Evolutionary conservation across 2,329 filamentous ascomycete genomes (phyloP).

Genomic region (Fonsecaea pedrosoi): DNA sequence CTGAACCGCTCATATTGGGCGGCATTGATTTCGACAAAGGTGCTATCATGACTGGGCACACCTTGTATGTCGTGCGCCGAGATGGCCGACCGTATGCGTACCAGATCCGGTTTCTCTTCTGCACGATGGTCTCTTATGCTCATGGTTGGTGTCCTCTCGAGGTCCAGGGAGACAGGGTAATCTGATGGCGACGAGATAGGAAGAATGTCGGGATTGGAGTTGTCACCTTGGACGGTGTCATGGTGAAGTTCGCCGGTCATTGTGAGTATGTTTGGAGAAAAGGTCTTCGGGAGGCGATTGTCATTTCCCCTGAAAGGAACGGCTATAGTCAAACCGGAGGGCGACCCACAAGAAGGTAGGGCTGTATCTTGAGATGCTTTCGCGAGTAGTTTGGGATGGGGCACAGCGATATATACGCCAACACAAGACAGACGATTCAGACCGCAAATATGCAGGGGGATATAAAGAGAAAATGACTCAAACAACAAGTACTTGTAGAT

Average conservation of each 20-base stretch:
- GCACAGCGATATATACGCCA: slow-evolving; percentile 1
- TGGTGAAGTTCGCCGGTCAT: slow-evolving; percentile 38
- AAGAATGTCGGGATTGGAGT: slow-evolving; percentile 8
- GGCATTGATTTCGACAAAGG: slow-evolving; percentile 50
- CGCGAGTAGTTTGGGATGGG: neutral
- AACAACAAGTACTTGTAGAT: slow-evolving; percentile 2
- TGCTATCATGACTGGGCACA: slow-evolving; percentile 33
- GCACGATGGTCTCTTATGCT: slow-evolving; percentile 8
- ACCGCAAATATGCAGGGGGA: slow-evolving; percentile 2
- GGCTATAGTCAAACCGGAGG: slow-evolving; percentile 8
- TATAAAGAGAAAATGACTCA: slow-evolving; percentile 23
- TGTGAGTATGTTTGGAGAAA: neutral
- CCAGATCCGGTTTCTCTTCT: slow-evolving; percentile 38
- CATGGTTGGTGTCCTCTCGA: slow-evolving; percentile 26
- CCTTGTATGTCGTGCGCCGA: slow-evolving; percentile 42
- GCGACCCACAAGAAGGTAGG: neutral
- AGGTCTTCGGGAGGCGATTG: slow-evolving; percentile 1
- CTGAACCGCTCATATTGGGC: slow-evolving; percentile 70
- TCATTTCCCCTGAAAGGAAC: slow-evolving; percentile 18
- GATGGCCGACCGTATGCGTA: slow-evolving; percentile 44
- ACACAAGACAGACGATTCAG: neutral
- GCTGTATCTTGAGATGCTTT: neutral
- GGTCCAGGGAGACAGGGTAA: slow-evolving; percentile 13
- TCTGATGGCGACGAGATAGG: slow-evolving; percentile 21
- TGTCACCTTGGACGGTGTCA: slow-evolving; percentile 27